Percentiles rank a stretch among this genome's conserved stretches.
Evolutionary conservation across 2,329 filamentous ascomycete species (phyloP).

Genomic region (Colletotrichum coccodes): DNA sequence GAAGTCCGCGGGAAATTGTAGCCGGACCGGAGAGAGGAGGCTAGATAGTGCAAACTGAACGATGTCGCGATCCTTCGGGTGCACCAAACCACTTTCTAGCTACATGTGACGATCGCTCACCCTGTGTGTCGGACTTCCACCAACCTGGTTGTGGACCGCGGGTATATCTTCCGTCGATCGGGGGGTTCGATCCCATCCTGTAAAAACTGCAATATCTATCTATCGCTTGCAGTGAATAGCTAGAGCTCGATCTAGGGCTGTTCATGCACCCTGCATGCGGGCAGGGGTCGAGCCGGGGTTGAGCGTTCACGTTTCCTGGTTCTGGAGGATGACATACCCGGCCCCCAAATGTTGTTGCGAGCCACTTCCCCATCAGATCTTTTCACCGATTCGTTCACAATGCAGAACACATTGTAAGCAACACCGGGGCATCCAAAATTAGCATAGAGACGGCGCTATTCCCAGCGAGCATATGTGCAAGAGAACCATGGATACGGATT

Average conservation of each 20-base stretch:
- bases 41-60: not conserved
- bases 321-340: not conserved
- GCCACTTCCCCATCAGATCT: not conserved
- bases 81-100: not conserved
- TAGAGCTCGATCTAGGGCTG: not conserved
- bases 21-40: not conserved
- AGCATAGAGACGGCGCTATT: not conserved
- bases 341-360: not conserved
- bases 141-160: not conserved
- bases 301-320: not conserved
- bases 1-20: not conserved
- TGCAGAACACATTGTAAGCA: not conserved
- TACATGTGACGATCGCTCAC: not conserved
- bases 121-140: not conserved
- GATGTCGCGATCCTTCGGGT: too few relatives aligned
- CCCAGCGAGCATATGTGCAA: not conserved
- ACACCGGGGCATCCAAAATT: not conserved
- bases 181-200: not conserved
- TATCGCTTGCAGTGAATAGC: not conserved
- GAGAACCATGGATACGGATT: not conserved
- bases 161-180: not conserved
- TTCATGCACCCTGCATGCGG: not conserved
- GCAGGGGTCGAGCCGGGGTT: not conserved
- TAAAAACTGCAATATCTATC: not conserved
- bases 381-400: not conserved